Percentiles rank a stretch among this genome's conserved stretches.
Evolutionary conservation across 257 asterid species (phyloP).

Genomic region (Petunia axillaris): DNA sequence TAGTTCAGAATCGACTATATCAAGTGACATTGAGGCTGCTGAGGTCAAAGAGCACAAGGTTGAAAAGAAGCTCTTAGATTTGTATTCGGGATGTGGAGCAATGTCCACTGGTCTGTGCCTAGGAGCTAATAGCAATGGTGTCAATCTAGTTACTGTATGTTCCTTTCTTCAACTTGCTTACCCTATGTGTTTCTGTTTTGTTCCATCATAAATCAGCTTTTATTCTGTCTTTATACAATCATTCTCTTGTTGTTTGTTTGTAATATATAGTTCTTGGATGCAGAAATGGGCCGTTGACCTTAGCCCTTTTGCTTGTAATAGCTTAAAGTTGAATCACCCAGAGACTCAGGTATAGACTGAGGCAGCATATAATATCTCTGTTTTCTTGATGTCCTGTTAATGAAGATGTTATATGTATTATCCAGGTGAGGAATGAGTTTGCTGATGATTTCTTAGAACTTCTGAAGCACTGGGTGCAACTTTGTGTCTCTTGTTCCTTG

Average conservation of each 20-base stretch:
- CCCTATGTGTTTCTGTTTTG: not conserved
- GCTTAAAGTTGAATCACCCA: constrained; percentile 52
- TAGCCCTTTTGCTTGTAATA: constrained; percentile 49
- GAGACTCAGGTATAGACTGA: constrained; percentile 36
- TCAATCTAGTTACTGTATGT: constrained; percentile 77
- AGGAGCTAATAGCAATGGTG: constrained; percentile 72
- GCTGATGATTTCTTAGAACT: constrained; percentile 42
- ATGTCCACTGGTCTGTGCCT: constrained; percentile 92
- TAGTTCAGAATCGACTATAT: constrained; percentile 60
- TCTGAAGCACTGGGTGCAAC: constrained; percentile 47
- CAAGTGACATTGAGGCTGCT: constrained; percentile 51
- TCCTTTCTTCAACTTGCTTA: not conserved
- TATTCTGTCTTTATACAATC: not conserved
- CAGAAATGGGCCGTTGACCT: constrained; percentile 98
- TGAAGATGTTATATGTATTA: not conserved
- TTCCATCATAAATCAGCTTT: not conserved
- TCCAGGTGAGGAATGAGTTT: constrained; percentile 49
- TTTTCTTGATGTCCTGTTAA: not conserved
- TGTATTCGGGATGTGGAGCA: constrained; percentile 94
- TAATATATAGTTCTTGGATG: constrained; percentile 8
- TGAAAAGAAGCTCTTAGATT: constrained; percentile 63
- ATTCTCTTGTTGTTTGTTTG: not conserved
- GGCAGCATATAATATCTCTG: not conserved
- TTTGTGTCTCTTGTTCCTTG: constrained; percentile 40
- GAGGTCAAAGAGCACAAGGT: constrained; percentile 23